Base-by-base conservation (phyloP, 768 basidiomycete species). In the Gloeostereum incarnatum region DNA sequence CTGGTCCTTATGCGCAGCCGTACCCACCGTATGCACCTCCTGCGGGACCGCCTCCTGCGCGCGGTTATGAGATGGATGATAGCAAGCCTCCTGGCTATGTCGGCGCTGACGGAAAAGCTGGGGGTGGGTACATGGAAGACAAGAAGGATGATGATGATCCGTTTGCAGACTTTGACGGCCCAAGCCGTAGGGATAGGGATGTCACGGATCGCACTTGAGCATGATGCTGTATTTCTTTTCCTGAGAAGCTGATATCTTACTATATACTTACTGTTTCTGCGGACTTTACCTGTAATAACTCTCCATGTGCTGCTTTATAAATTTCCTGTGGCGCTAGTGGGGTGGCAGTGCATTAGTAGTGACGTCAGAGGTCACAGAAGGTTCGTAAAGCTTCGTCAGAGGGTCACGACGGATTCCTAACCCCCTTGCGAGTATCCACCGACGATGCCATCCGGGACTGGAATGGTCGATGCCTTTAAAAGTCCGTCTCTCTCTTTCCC, bases 381-480 rank as follows among this genome's bases (percentile, higher is more conserved):
- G n/a, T n/a, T n/a, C n/a, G n/a, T n/a, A n/a, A n/a, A n/a, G n/a
- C n/a, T n/a, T n/a, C n/a, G n/a, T n/a, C n/a, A n/a, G n/a, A n/a
- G n/a, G n/a, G n/a, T n/a, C n/a, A n/a, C n/a, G n/a, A n/a, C n/a
- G n/a, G n/a, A n/a, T n/a, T n/a, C n/a, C n/a, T n/a, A n/a, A n/a
- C n/a, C n/a, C n/a, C n/a, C n/a, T n/a, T n/a, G n/a, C n/a, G n/a
- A n/a, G n/a, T n/a, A n/a, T n/a, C n/a, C 40, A 36, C 36, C 45
- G 37, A 53, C 45, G 44, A 83, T 83, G 81, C 79, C 80, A 39
- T 59, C 73, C 39, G 64, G 66, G 43, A 57, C 58, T 44, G 70
- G 69, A 41, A 82, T 89, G 37, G 81, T 92, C 50, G 78, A 90
- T 60, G 82, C 83, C 16, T 86, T 92, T 66, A 92, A 90, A 69